Base-by-base conservation (phyloP, 129 eudicot species). In the Saussurea involucrata region DNA sequence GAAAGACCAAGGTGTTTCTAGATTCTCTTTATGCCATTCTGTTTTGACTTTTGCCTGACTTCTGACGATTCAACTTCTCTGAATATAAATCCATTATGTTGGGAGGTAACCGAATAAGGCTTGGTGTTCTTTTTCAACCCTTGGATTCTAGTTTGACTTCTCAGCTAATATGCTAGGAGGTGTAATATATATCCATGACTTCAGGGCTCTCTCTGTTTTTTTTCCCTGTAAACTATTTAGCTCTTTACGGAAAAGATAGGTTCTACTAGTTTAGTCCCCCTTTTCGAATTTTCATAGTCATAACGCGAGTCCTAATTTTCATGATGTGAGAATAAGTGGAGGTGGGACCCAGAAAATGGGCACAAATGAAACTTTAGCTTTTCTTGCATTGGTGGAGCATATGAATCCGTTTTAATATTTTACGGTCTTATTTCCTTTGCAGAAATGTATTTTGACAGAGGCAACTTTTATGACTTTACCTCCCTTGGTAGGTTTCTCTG, bases 361-460 rank as follows among this genome's bases (percentile, higher is more conserved):
- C 1, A 3, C 49, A 5, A 10, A 40, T 40, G 49, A 12, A 37
- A 37, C 46, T 37, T 8, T 37, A 44, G 6, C 20, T 0, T 53
- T 53, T 53, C 60, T 53, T 17, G 60, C 60, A 53, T 53, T n/a
- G 60, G 31, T 11, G 78, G 13, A 27, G n/a, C 63, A 15, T 71
- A 55, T 27, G 18, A 34, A 27, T 46, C 3, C 11, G 10, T 61
- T 57, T 8, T 71, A 64, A 77, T 49, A 67, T 69, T 28, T 44
- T 73, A 33, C 24, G 4, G 11, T 69, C 27, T 57, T 37, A 21
- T 77, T 74, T 78, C 55, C 68, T 4, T 81, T 86, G 88, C 97
- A 95, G 97, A 95, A 83, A 95, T 95, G 87, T 95, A 91, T 85
- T 95, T 95, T 60, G 99, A 95, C 85, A 89, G 90, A 86, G 97